Conservation (phyloP, 2,329 filamentous ascomycete genomes). For the Bipolaris zeicola region DNA sequence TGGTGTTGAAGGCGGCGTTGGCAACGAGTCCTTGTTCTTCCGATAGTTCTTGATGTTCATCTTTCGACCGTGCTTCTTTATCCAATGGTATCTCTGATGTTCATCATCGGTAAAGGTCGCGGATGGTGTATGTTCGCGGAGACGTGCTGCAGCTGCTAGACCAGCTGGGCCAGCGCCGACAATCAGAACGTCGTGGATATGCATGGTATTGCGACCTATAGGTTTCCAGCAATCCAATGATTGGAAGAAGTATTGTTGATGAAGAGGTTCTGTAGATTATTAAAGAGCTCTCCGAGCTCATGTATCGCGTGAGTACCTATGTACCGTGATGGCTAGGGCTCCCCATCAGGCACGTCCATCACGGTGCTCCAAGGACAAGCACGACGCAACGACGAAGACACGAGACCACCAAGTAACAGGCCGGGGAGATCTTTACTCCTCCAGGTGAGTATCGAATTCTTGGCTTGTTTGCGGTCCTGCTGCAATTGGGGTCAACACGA, state of each 20-base stretch:
- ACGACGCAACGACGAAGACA: constrained; percentile 2
- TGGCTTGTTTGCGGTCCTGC: neutral
- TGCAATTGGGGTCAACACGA: neutral
- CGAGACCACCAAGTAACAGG: neutral
- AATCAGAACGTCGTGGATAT: constrained; percentile 69
- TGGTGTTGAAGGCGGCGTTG: constrained; percentile 33
- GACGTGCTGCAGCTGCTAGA: constrained; percentile 72
- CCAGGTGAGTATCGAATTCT: neutral
- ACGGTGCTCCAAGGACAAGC: constrained; percentile 28
- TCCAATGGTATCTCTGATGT: constrained; percentile 80
- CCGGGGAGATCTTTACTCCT: neutral
- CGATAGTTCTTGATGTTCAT: constrained; percentile 63
- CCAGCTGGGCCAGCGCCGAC: constrained; percentile 76
- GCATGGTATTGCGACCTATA: constrained; percentile 17
- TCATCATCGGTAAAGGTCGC: constrained; percentile 85
- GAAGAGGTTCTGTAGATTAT: neutral
- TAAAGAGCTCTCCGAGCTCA: neutral
- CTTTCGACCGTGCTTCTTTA: constrained; percentile 66
- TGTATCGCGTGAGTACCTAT: constrained; percentile 3
- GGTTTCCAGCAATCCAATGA: neutral
- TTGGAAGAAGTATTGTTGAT: neutral
- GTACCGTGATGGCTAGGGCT: constrained; percentile 32
- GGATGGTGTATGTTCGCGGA: constrained; percentile 74
- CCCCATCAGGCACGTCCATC: constrained; percentile 22
- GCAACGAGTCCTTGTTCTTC: constrained; percentile 46